These are phyloP conservation scores for Myochromella boudieri DNA, from an alignment of 768 basidiomycete species.

Conservation along the genomic window DNA sequence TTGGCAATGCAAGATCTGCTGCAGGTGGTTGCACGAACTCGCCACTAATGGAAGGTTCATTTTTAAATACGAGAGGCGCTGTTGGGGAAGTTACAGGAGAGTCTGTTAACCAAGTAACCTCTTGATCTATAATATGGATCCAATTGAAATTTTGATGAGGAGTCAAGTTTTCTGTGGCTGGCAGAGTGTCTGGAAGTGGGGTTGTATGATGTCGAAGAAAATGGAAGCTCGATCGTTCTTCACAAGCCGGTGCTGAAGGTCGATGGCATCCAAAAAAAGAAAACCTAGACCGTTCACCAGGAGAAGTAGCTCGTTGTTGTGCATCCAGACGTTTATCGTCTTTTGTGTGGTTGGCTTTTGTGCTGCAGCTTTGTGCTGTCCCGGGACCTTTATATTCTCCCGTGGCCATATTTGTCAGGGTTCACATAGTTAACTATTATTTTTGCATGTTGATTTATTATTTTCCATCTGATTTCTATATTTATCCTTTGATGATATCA, in stretches of 20 bases:
- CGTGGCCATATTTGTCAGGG: too few species aligned
- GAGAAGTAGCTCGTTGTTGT: neutral
- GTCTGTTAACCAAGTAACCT: neutral
- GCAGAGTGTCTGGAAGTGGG: neutral
- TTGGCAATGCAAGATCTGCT: neutral
- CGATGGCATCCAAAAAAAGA: neutral
- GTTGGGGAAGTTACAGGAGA: neutral
- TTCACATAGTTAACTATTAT: too few species aligned
- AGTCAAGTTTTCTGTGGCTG: neutral
- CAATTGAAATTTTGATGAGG: neutral
- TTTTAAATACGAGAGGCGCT: conserved; percentile 12
- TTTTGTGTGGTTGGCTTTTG: conserved; percentile 17
- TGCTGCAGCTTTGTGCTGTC: neutral
- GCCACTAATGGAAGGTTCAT: conserved; percentile 8
- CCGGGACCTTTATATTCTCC: conserved; percentile 18
- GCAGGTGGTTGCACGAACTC: neutral
- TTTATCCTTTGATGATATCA: too few species aligned
- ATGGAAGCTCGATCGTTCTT: too few species aligned
- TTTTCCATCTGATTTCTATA: too few species aligned
- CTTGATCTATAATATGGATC: neutral
- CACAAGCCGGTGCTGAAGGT: too few species aligned
- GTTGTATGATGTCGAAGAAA: neutral
- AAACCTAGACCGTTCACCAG: neutral
- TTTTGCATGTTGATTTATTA: too few species aligned
- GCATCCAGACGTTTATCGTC: conserved; percentile 13